phyloP scores from a whole-genome alignment of 2,329 filamentous ascomycete species.

The Arthrobotrys sphaeroides region DNA sequence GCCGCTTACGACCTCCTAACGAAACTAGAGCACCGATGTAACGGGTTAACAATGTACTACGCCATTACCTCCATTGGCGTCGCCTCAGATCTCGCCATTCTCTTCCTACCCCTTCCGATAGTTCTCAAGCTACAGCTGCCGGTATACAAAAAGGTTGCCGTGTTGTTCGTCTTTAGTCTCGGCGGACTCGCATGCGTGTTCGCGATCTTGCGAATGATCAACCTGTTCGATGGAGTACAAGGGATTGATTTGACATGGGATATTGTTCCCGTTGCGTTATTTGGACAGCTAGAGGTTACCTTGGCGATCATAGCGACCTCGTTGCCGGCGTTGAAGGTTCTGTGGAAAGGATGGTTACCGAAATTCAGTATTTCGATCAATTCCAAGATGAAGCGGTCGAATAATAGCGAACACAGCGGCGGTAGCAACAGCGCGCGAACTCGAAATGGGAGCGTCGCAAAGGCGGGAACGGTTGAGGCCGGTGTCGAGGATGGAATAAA shows the following conservation, averaged over 20 bases:
- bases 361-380: not conserved
- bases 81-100: conserved; percentile 30
- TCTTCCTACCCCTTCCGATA: conserved; percentile 21
- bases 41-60: conserved; percentile 26
- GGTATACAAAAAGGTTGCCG: conserved; percentile 25
- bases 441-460: conserved; percentile 5
- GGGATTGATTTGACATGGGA: conserved; percentile 42
- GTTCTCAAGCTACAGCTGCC: conserved; percentile 33
- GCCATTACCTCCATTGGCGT: conserved; percentile 35
- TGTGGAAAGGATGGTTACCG: conserved; percentile 34
- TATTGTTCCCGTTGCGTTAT: conserved; percentile 32
- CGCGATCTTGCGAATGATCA: conserved; percentile 30
- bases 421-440: conserved; percentile 7
- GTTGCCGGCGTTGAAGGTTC: conserved; percentile 27
- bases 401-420: conserved; percentile 2
- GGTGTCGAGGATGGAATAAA: not conserved
- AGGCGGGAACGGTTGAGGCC: not conserved
- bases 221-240: conserved; percentile 29
- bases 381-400: conserved; percentile 5
- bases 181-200: conserved; percentile 32
- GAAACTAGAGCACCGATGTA: conserved; percentile 25
- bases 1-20: conserved; percentile 33
- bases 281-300: conserved; percentile 39
- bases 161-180: conserved; percentile 26
- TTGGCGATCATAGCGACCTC: conserved; percentile 35